Evolutionary conservation across 2,329 filamentous ascomycete species (phyloP), one percentile per base, ranked within the genome.

Genomic region (Ceratocystis cubensis): DNA sequence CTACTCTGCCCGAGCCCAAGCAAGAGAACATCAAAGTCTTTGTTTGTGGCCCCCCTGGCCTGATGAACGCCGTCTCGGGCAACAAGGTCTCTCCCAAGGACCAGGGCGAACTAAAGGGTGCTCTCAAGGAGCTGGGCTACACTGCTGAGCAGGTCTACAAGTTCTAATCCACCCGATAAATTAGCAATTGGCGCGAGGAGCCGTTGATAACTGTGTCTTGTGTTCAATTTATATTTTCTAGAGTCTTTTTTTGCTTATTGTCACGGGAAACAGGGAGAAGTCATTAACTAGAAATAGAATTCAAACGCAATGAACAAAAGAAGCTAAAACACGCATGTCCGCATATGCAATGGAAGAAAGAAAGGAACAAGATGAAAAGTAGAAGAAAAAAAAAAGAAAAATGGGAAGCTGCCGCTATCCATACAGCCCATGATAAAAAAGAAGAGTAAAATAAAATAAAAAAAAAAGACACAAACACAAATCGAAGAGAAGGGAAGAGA

Each of bases 11-110:
- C 10, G 91, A 95, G 78, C 91, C 94, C 70, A 94, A 94, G 82
- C 83, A 84, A 72, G 88, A 88, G 70, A 94, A 96, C 79, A 86
- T 96, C 80, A 97, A 97, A 85, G 77, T 97, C 69, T 97, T 99
- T 73, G 90, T 99, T 46, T 97, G 93, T 77, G 93, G 93, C 0
- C 94, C 94, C 13, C 92, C 93, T 2, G 89, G 87, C 53, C 75
- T 97, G 82, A 96, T 96, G 85, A 96, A 96, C 77, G 88, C 91
- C 68, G 86, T 97, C 71, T 93, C 88, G 46, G 94, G 94, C 44
- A 78, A 78, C 73, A 97, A 99, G 89, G 87, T 88, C 76, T 94
- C 88, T 78, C 91, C 92, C n/a, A 82, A 84, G 73, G 91, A 99
- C 75, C 94, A 99, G 80, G 94, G 94, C 71, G 93, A 97, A 79